These are phyloP conservation scores for Dictyostelium intermedium DNA, from an alignment of 78 protist species.

Conservation along the genomic window DNA sequence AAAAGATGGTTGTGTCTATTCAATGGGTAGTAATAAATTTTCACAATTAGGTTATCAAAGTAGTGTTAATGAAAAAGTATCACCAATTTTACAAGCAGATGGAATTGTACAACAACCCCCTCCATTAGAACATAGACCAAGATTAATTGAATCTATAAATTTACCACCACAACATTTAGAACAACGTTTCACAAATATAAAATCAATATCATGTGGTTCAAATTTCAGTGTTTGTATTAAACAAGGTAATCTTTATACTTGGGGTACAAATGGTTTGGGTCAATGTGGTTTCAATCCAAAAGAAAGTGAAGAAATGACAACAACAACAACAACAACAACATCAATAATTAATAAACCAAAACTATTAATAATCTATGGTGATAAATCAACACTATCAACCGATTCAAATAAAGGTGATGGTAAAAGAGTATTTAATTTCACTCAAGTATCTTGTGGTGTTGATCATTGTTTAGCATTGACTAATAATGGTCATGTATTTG, in stretches of 20 bases:
- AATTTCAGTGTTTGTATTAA: background rate
- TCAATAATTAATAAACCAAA: background rate
- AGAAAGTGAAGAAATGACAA: background rate
- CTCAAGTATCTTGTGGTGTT: constrained; percentile 51
- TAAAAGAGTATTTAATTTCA: background rate
- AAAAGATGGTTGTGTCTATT: constrained; percentile 30
- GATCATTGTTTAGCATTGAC: constrained; percentile 69
- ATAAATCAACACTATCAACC: background rate
- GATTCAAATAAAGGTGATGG: background rate
- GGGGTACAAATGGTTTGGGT: constrained; percentile 35
- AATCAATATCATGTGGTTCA: constrained; percentile 22
- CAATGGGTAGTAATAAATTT: constrained; percentile 15
- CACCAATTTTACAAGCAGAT: background rate
- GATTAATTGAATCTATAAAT: background rate
- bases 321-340: background rate
- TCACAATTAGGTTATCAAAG: constrained; percentile 1
- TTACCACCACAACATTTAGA: background rate
- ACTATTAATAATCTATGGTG: background rate
- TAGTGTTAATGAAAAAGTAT: background rate
- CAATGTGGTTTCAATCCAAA: constrained; percentile 53
- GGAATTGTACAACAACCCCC: background rate
- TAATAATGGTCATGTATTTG: constrained; percentile 32
- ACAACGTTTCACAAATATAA: constrained; percentile 14
- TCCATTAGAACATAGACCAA: background rate
- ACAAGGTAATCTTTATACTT: background rate